phyloP scores from a whole-genome alignment of 805 yeast species.

The Nakazawaea sp. region DNA sequence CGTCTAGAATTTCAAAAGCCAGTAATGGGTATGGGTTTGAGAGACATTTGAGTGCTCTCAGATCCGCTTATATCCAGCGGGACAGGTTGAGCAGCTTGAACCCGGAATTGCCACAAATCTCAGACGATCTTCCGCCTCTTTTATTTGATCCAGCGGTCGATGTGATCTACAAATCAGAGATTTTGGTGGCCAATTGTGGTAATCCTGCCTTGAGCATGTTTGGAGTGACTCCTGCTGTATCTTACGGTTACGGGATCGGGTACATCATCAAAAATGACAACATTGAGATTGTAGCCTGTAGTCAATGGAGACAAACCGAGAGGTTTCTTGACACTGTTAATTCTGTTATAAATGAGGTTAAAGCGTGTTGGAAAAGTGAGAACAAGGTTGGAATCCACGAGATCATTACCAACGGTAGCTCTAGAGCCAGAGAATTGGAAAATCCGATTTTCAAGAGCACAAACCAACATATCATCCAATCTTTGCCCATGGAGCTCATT shows the following conservation, averaged over 20 bases:
- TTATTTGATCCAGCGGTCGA: conserved; percentile 35
- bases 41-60: conserved; percentile 60
- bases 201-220: conserved; percentile 51
- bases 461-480: conserved; percentile 19
- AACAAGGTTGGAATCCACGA: not conserved
- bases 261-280: conserved; percentile 47
- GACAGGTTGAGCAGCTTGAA: conserved; percentile 36
- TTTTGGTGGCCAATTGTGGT: conserved; percentile 48
- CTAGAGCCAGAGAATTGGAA: conserved; percentile 11
- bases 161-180: conserved; percentile 27
- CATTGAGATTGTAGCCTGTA: conserved; percentile 42
- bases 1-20: conserved; percentile 39
- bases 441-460: conserved; percentile 6
- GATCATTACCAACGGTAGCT: conserved; percentile 2
- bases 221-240: conserved; percentile 55
- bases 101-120: conserved; percentile 30
- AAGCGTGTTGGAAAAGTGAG: conserved; percentile 24
- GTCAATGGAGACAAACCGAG: conserved; percentile 55
- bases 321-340: conserved; percentile 47
- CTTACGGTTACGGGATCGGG: conserved; percentile 54
- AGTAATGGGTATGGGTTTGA: conserved; percentile 65
- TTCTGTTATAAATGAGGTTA: conserved; percentile 41
- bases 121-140: conserved; percentile 29
- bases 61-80: conserved; percentile 45
- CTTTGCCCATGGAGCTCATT: conserved; percentile 25